A percentile compares a stretch with the other conserved stretches of the same genome.
Evolutionary conservation across 345 rosid species (phyloP).

Genomic region (Hypericum androsaemum): DNA sequence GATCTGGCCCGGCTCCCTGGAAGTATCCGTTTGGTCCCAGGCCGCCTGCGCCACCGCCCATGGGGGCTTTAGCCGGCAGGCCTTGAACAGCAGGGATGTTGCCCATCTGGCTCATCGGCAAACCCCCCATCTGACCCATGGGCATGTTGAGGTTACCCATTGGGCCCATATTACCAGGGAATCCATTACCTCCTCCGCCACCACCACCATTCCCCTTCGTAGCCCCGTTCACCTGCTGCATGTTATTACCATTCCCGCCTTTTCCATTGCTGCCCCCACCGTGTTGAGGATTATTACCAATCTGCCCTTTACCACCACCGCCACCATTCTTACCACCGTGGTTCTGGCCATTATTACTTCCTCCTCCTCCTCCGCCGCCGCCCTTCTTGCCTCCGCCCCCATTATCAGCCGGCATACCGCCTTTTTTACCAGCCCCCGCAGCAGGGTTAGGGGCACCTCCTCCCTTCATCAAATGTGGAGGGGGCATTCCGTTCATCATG

Average conservation of each 20-base stretch:
- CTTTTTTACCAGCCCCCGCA: no score
- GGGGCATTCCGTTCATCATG: no score
- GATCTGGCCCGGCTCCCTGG: conserved; percentile 53
- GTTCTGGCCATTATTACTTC: conserved; percentile 1
- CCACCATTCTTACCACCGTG: conserved; percentile 24
- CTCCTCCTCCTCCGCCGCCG: not conserved
- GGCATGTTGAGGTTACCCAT: conserved; percentile 31
- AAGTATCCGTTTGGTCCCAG: conserved; percentile 28
- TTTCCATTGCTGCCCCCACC: conserved; percentile 13
- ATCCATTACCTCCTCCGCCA: no score
- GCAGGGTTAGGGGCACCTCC: no score
- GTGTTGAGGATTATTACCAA: no score
- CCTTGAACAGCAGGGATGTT: conserved; percentile 68
- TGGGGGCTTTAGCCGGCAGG: conserved; percentile 48
- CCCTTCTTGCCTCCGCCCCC: not conserved
- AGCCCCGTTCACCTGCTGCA: conserved; percentile 27
- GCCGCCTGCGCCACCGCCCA: conserved; percentile 16
- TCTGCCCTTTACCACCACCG: not conserved
- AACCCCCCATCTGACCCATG: conserved; percentile 24
- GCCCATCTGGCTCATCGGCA: conserved; percentile 11
- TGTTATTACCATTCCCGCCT: conserved; percentile 30
- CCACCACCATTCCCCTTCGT: conserved; percentile 29
- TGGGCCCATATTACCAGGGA: conserved; percentile 31
- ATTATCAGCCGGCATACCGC: no score
- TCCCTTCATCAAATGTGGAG: no score